Conservation (phyloP, 139 green algal genomes). For the Auxenochlorella pyrenoidosa region DNA sequence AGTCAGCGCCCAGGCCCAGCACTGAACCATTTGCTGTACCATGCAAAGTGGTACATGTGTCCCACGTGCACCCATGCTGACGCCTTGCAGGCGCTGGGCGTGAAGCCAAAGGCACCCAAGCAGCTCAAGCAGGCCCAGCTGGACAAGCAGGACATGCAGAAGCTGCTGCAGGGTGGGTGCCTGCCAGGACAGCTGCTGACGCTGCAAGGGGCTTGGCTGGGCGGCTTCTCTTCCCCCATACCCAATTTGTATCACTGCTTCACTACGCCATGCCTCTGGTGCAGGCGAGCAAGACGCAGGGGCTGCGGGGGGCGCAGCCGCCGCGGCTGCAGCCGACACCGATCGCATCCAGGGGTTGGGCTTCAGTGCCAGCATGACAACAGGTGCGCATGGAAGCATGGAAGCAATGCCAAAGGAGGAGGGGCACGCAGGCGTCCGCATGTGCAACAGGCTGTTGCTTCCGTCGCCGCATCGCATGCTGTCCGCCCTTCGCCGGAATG, state of each 20-base stretch:
- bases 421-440: neutral
- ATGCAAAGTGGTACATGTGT: neutral
- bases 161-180: conserved; percentile 59
- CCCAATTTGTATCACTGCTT: neutral
- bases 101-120: conserved; percentile 65
- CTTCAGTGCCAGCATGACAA: conserved; percentile 44
- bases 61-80: neutral
- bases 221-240: neutral
- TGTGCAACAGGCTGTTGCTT: neutral
- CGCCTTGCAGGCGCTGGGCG: conserved; percentile 68
- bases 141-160: conserved; percentile 67
- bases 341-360: conserved; percentile 60
- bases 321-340: conserved; percentile 21
- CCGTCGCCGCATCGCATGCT: neutral
- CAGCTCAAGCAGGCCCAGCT: conserved; percentile 53
- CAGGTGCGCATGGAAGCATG: neutral
- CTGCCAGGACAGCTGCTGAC: neutral
- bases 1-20: too few species aligned
- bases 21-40: too few species aligned
- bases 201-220: neutral
- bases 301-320: neutral
- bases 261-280: neutral
- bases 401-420: neutral
- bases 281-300: conserved; percentile 23
- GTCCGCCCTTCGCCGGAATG: too few species aligned